These are phyloP conservation scores for Apiotrichum montevideense DNA, from an alignment of 1,284 basidiomycete genomes.

Conservation along the genomic window DNA sequence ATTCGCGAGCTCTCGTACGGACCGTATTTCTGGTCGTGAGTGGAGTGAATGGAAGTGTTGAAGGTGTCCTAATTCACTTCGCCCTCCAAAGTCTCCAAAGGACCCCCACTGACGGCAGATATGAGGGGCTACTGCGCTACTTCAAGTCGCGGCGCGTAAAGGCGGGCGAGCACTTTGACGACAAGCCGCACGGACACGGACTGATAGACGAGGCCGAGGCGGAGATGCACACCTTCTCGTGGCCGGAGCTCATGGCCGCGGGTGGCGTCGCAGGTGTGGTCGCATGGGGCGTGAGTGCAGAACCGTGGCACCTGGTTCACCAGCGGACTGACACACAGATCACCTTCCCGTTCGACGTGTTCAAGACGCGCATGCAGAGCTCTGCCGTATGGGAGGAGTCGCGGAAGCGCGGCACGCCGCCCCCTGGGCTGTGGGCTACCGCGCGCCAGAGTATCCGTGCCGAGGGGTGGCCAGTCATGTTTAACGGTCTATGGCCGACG, in stretches of 20 bases:
- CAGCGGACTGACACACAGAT: slow-evolving; percentile 29
- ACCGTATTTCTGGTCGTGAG: slow-evolving; percentile 70
- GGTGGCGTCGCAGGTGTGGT: slow-evolving; percentile 67
- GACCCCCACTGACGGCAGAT: slow-evolving; percentile 39
- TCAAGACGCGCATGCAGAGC: slow-evolving; percentile 77
- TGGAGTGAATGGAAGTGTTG: slow-evolving; percentile 2
- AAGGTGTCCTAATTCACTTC: background rate
- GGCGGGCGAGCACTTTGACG: slow-evolving; percentile 9
- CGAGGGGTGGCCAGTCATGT: slow-evolving; percentile 65
- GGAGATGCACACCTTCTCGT: slow-evolving; percentile 51
- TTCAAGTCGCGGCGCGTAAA: slow-evolving; percentile 44
- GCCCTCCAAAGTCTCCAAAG: too few species aligned
- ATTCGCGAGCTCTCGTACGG: slow-evolving; percentile 73
- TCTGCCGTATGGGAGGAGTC: slow-evolving; percentile 55
- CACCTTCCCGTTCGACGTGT: slow-evolving; percentile 77
- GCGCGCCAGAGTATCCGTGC: slow-evolving; percentile 55
- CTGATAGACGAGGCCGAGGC: slow-evolving; percentile 52
- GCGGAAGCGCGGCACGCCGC: slow-evolving; percentile 3
- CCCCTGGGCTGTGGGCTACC: slow-evolving; percentile 18
- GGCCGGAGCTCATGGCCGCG: slow-evolving; percentile 61
- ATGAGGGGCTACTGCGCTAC: slow-evolving; percentile 66
- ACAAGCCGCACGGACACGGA: slow-evolving; percentile 24
- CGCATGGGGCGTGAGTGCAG: slow-evolving; percentile 43
- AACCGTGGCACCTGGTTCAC: background rate
- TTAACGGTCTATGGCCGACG: slow-evolving; percentile 67